phyloP scores from a whole-genome alignment of 768 basidiomycete species.

The Macrolepiota albuminosa region DNA sequence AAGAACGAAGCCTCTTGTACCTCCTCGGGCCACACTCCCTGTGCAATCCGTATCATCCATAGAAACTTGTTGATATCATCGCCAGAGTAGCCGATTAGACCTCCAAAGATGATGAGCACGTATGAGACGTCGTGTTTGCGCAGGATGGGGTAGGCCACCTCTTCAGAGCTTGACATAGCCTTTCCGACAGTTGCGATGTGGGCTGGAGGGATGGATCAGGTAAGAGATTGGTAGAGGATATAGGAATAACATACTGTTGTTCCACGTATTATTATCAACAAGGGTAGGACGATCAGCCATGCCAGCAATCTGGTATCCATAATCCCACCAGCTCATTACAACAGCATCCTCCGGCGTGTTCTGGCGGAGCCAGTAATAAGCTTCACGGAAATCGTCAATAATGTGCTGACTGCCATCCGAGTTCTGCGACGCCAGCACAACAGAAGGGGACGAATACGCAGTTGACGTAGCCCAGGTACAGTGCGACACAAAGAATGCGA shows the following conservation, averaged over 20 bases:
- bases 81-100: slow-evolving; percentile 92
- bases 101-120: slow-evolving; percentile 95
- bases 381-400: slow-evolving; percentile 99
- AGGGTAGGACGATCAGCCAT: slow-evolving; percentile 96
- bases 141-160: slow-evolving; percentile 94
- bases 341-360: slow-evolving; percentile 92
- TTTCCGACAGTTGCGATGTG: slow-evolving; percentile 99
- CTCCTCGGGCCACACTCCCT: slow-evolving; percentile 98
- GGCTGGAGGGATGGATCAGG: slow-evolving; percentile 39
- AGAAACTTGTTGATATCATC: slow-evolving; percentile 99
- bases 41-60: slow-evolving; percentile 96
- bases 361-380: slow-evolving; percentile 97
- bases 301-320: slow-evolving; percentile 98
- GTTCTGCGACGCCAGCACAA: slow-evolving; percentile 78
- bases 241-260: slow-evolving; percentile 75
- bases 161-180: slow-evolving; percentile 93
- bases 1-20: slow-evolving; percentile 95
- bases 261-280: slow-evolving; percentile 99
- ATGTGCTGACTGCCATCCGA: slow-evolving; percentile 88
- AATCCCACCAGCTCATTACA: slow-evolving; percentile 99
- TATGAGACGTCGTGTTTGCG: slow-evolving; percentile 98
- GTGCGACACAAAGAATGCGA: slow-evolving; percentile 89
- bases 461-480: slow-evolving; percentile 95
- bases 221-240: background rate
- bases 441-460: slow-evolving; percentile 97